A percentile compares a stretch with the other conserved stretches of the same genome.
Conservation (phyloP, 345 rosid species). For the Lepidium sativum region DNA sequence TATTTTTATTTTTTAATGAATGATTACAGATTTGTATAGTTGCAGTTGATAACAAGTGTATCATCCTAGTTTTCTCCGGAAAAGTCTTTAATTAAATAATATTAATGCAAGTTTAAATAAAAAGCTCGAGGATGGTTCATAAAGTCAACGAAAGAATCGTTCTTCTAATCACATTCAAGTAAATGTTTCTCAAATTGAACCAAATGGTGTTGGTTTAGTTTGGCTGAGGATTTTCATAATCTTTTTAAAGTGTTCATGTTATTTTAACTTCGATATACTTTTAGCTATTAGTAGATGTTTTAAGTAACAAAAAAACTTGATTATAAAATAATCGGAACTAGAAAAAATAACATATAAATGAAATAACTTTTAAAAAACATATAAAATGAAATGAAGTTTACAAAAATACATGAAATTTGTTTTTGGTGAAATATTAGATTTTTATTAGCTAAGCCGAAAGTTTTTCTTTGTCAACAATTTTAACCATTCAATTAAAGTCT, state of each 20-base stretch:
- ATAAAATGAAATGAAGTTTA: not conserved
- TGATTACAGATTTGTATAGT: not conserved
- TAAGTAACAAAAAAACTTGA: no score
- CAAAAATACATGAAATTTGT: not conserved
- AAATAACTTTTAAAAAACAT: no score
- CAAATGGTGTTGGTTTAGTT: no score
- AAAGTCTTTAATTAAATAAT: not conserved
- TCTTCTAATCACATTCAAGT: not conserved
- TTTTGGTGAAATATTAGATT: not conserved
- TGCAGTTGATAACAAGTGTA: not conserved
- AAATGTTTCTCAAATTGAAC: no score
- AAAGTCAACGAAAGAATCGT: not conserved
- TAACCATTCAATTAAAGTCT: not conserved
- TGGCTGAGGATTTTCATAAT: no score
- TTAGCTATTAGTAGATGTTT: no score
- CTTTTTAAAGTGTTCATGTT: no score
- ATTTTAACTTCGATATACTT: no score
- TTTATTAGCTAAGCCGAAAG: not conserved
- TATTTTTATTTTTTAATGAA: no score
- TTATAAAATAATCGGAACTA: not conserved
- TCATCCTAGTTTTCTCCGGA: not conserved
- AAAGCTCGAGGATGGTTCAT: not conserved
- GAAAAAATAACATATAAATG: not conserved
- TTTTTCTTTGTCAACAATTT: not conserved
- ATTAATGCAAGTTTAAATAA: not conserved